Evolutionary conservation across 2,329 filamentous ascomycete species (phyloP).

Genomic region (Tolypocladium cylindrosporum): DNA sequence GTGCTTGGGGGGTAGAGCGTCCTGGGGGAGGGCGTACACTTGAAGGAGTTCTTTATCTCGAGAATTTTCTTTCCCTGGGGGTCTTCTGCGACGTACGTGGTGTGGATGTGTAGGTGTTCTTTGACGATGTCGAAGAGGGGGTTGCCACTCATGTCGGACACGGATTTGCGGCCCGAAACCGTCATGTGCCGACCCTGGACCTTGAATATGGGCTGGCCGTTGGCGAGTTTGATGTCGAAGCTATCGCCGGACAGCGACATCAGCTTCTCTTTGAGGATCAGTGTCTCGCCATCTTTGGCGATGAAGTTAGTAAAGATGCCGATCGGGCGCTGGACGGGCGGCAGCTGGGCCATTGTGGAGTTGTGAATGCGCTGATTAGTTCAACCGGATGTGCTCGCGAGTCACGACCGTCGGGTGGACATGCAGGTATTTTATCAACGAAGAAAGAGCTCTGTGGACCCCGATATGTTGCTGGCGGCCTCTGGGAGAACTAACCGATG

Average conservation of each 20-base stretch:
- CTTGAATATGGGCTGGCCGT: slow-evolving; percentile 42
- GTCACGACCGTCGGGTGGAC: not conserved
- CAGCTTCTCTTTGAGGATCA: slow-evolving; percentile 52
- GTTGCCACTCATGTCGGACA: slow-evolving; percentile 40
- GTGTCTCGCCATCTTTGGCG: slow-evolving; percentile 29
- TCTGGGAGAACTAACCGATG: not conserved
- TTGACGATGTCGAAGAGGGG: slow-evolving; percentile 50
- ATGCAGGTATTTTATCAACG: not conserved
- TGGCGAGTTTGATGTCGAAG: slow-evolving; percentile 49
- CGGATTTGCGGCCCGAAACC: slow-evolving; percentile 43
- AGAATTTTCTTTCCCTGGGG: slow-evolving; percentile 35
- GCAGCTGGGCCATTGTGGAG: slow-evolving; percentile 12
- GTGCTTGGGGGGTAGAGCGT: no score
- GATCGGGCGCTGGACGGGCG: slow-evolving; percentile 19
- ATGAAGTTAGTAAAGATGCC: slow-evolving; percentile 30
- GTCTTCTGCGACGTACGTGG: slow-evolving; percentile 40
- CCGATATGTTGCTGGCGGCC: not conserved
- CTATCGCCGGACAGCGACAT: slow-evolving; percentile 52
- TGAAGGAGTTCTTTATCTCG: slow-evolving; percentile 39
- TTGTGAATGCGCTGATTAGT: not conserved
- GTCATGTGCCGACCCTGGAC: slow-evolving; percentile 45
- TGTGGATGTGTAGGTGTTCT: slow-evolving; percentile 38
- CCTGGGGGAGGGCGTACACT: not conserved
- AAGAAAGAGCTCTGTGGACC: no score
- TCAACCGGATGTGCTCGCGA: not conserved